Evolutionary conservation across 805 yeast genomes (phyloP).

Genomic region (Candida multigemmis): DNA sequence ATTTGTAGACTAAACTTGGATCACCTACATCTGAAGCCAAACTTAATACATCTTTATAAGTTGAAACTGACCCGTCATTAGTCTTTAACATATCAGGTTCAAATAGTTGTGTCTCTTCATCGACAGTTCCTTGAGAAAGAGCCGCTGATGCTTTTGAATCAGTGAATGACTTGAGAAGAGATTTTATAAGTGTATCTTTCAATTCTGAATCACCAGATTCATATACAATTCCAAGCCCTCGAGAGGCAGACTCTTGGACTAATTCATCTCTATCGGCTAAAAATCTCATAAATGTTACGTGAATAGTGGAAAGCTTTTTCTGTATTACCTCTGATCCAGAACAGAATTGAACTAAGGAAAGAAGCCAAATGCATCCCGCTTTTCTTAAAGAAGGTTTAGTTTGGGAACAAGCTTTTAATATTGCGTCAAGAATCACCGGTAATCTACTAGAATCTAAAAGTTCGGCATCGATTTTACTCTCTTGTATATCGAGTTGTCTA

Average conservation of each 20-base stretch:
- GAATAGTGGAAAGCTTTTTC: constrained; percentile 49
- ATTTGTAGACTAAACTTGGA: constrained; percentile 86
- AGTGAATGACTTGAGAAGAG: constrained; percentile 69
- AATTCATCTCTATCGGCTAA: constrained; percentile 77
- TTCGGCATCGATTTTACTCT: constrained; percentile 11
- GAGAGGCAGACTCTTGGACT: constrained; percentile 85
- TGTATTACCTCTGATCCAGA: constrained; percentile 35
- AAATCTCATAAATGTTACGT: constrained; percentile 66
- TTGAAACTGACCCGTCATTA: constrained; percentile 78
- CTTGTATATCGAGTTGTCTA: constrained; percentile 47
- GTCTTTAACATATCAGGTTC: constrained; percentile 76
- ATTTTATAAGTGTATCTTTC: constrained; percentile 65
- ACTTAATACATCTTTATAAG: constrained; percentile 81
- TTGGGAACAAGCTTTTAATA: constrained; percentile 45
- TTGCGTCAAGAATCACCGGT: constrained; percentile 31
- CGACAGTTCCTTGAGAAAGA: constrained; percentile 57
- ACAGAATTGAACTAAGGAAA: constrained; percentile 72
- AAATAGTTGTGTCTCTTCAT: constrained; percentile 74
- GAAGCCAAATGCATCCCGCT: constrained; percentile 78
- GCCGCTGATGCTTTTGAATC: constrained; percentile 43
- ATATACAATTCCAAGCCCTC: constrained; percentile 77
- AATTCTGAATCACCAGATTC: constrained; percentile 64
- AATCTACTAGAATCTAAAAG: constrained; percentile 8
- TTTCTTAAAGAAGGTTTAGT: constrained; percentile 70
- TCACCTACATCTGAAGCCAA: constrained; percentile 94